These are phyloP conservation scores for Kwoniella bestiolae DNA, from an alignment of 768 basidiomycete genomes.

Conservation along the genomic window DNA sequence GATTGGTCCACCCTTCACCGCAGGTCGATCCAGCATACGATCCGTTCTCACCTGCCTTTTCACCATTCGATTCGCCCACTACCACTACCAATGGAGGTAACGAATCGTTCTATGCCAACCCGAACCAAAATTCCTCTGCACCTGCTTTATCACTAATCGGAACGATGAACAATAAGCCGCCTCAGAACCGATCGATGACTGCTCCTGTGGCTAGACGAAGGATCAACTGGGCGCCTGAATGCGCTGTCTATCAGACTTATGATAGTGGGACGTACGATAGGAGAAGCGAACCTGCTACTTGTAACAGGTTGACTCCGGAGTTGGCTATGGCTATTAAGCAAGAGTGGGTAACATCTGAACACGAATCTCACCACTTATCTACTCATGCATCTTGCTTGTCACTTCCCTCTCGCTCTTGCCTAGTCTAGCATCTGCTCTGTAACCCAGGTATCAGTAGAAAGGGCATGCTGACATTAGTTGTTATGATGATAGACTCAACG, in stretches of 20 bases:
- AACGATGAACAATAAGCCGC: conserved; percentile 53
- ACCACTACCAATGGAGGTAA: conserved; percentile 12
- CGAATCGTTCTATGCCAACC: conserved; percentile 69
- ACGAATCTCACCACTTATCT: no score
- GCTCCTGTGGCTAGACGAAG: conserved; percentile 64
- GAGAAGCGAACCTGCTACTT: conserved; percentile 92
- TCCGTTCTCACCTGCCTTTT: conserved; percentile 65
- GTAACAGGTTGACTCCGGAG: conserved; percentile 91
- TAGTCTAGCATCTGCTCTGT: no score
- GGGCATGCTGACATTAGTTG: background rate
- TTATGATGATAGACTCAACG: conserved; percentile 66
- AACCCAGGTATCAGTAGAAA: no score
- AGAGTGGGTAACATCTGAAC: conserved; percentile 51
- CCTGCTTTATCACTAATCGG: conserved; percentile 70
- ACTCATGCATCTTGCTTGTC: no score
- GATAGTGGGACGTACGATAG: conserved; percentile 87
- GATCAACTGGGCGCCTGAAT: conserved; percentile 84
- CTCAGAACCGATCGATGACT: conserved; percentile 66
- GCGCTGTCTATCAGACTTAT: conserved; percentile 98
- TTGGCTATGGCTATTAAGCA: conserved; percentile 92
- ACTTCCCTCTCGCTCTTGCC: no score
- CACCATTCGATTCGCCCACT: conserved; percentile 61
- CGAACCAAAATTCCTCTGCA: conserved; percentile 84
- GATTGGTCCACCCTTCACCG: conserved; percentile 21
- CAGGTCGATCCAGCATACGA: conserved; percentile 44